Evolutionary conservation across 2,329 filamentous ascomycete genomes (phyloP), one percentile per base, ranked within the genome.

Genomic region (Ascochyta clinopodiicola): DNA sequence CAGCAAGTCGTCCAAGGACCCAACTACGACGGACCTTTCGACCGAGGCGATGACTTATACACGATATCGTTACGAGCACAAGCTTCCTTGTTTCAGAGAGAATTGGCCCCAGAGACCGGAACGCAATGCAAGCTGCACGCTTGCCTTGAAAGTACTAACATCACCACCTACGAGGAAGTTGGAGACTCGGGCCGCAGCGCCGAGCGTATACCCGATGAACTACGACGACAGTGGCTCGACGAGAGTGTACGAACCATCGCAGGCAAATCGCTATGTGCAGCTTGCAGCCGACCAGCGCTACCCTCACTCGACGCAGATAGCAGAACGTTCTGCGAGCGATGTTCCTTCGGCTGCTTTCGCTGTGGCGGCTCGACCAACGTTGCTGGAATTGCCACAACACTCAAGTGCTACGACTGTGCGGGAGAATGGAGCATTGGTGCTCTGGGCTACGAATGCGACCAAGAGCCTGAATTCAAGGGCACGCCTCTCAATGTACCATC

Each of bases 1-100:
- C 64, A 67, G 6, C 80, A 82, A 60, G 77, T 75, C 8, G 73
- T 81, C 0, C 79, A 81, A 64, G 80, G 80, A 1, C 70, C 70
- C 0, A 67, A 68, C 2, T 81, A 82, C 49, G 27, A 36, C 6
- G 79, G 79, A 0, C 78, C 78, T 2, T 78, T 68, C 34, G 66
- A 74, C 49, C 27, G 38, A 2, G 55, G 59, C 39, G 19, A 69
- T 35, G 63, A 75, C 53, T 66, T 68, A 6, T 38, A 47, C 21
- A 47, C 52, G 7, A 51, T 63, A 4, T 51, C 61, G 38, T 56
- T 74, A 31, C 62, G 69, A 40, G 50, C 65, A 17, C 61, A 73
- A 50, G 72, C 77, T 0, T 40, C 61, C 1, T 48, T 60, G 2
- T 75, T 77, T 32, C 78, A 80, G 46, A 43, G 54, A 3, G 62